Evolutionary conservation across 176 grass and related monocot genomes (phyloP), one percentile per base, ranked within the genome.

Genomic region (Zizania latifolia): DNA sequence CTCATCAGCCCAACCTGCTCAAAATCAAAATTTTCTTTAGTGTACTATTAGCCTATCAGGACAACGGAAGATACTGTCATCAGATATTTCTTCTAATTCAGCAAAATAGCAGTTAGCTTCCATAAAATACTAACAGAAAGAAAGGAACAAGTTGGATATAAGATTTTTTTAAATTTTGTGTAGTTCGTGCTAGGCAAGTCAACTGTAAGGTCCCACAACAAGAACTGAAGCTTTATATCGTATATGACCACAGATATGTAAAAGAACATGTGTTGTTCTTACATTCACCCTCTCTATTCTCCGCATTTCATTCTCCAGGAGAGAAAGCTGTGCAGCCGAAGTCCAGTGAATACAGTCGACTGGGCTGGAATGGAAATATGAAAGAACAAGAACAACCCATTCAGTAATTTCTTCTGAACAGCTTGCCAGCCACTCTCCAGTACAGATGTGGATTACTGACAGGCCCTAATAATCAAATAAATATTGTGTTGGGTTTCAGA

Each of bases 281-380:
- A 98, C 94, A 84, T 92, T 92, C 2, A 98, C 91, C 65, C 81
- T 89, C 62, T 98, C 94, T 44, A 92, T 76, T 82, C 91, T 84
- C 13, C 91, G 91, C 82, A 93, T 98, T 83, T 98, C 94, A 77
- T 88, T 83, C 82, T 98, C 91, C 0, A 94, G 86, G 29, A 98
- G 94, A 46, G 94, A 98, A 72, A 98, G 64, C 40, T 98, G 94
- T 32, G 86, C 94, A 65, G 86, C 94, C 0, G 95, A 98, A 48
- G 95, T 98, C 95, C 95, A 94, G 38, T 98, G 89, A 79, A 98
- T 98, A 88, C 91, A 98, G 81, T 94, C 89, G 28, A 98, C 95
- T 35, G 91, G 95, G 81, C 91, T 98, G 85, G 36, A 69, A 83
- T 77, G 55, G 41, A 82, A 89, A 84, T 8, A 73, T 9, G 35